Percentiles rank a stretch among this genome's conserved stretches.
phyloP scores from a whole-genome alignment of 78 protist species.

The Fonticula alba region DNA sequence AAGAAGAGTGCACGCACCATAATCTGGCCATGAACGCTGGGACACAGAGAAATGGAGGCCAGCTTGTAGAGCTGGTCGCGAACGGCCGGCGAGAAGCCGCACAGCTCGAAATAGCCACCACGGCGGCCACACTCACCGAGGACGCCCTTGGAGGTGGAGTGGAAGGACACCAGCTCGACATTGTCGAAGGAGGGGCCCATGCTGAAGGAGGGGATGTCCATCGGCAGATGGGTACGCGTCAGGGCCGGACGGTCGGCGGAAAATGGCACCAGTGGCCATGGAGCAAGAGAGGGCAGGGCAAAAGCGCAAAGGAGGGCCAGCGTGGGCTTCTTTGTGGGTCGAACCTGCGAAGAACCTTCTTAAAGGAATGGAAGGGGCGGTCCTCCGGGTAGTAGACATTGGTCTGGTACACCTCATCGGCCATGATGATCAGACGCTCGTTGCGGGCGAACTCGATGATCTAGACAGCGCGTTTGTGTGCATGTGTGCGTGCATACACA shows the following conservation, averaged over 20 bases:
- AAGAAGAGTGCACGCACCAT: too few relatives aligned
- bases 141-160: slow-evolving; percentile 90
- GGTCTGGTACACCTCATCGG: slow-evolving; percentile 98
- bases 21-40: slow-evolving; percentile 80
- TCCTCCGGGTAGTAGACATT: slow-evolving; percentile 57
- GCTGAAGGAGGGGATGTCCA: too few relatives aligned
- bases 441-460: slow-evolving; percentile 39
- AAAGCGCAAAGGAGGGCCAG: too few relatives aligned
- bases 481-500: too few relatives aligned
- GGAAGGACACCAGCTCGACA: slow-evolving; percentile 79
- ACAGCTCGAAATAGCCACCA: slow-evolving; percentile 92
- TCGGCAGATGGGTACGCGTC: too few relatives aligned
- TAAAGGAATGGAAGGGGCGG: slow-evolving; percentile 73
- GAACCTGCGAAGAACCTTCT: slow-evolving; percentile 24
- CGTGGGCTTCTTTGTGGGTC: too few relatives aligned
- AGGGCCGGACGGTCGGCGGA: too few relatives aligned
- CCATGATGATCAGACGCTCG: slow-evolving; percentile 63
- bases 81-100: slow-evolving; percentile 11
- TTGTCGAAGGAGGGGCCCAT: slow-evolving; percentile 14
- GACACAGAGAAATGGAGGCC: slow-evolving; percentile 74
- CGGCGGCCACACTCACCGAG: slow-evolving; percentile 95
- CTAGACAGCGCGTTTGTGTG: slow-evolving; percentile 15
- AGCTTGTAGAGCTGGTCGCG: slow-evolving; percentile 69
- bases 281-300: too few relatives aligned
- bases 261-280: too few relatives aligned